Evolutionary conservation across 2,329 filamentous ascomycete genomes (phyloP), one percentile per base, ranked within the genome.

Genomic region (Penicillium vulpinum): DNA sequence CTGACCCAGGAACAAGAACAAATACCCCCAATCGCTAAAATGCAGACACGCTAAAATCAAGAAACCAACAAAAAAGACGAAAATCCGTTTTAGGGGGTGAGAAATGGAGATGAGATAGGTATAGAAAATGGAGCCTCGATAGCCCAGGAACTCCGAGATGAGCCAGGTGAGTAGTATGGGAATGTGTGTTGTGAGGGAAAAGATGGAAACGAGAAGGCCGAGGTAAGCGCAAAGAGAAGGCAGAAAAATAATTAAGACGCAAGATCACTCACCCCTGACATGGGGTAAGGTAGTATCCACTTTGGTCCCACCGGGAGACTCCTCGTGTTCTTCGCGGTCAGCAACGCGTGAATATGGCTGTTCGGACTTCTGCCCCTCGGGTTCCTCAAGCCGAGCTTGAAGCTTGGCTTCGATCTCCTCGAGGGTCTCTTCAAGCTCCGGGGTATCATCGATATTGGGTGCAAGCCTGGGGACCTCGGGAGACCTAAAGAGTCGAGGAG

Each of bases 401-500:
- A 52, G 44, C 39, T 57, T 57, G 10, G 43, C 41, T 36, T 57
- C 55, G 9, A 56, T 45, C 15, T 56, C 33, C 28, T 56, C 54
- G 40, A 56, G 54, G 13, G 48, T 52, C 22, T 52, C 48, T 46
- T 56, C 54, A 2, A 56, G 40, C 18, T 46, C 33, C 2, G 54
- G 54, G 41, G 54, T 56, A 36, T 46, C 35, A 3, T 52, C 28
- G 26, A 46, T 41, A 18, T 45, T 56, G 5, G 40, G 40, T 5
- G 33, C 54, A 24, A 52, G 54, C 21, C 33, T 28, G 28, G 54
- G 40, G 4, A 40, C 18, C 8, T 52, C 33, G 7, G 48, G 48
- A 16, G 48, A 35, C 33, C 52, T 56, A 9, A 29, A 21, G 5
- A 24, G 48, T n/a, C 9, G 33, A 38, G 53, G 53, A 33, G 40